Conservation (phyloP, 2,329 filamentous ascomycete genomes). For the Colletotrichum camelliae region DNA sequence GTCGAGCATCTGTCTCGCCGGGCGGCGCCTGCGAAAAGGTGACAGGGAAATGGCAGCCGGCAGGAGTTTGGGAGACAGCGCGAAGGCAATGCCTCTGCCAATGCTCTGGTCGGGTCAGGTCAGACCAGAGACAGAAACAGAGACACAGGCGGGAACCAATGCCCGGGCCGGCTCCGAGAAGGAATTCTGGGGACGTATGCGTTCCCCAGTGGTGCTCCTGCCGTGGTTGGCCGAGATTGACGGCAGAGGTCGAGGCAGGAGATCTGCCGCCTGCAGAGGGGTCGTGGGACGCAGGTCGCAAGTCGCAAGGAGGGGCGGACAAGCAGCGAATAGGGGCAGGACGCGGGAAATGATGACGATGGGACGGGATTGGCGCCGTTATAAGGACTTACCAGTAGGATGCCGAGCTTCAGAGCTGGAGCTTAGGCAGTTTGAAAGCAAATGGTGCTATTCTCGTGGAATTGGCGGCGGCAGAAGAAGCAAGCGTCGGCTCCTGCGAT, state of each 20-base stretch:
- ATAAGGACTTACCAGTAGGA: slow-evolving; percentile 7
- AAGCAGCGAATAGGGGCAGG: slow-evolving; percentile 1
- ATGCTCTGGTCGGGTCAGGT: neutral
- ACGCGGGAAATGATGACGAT: neutral
- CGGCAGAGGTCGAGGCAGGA: slow-evolving; percentile 6
- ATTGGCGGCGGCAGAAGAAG: neutral
- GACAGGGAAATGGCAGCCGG: slow-evolving; percentile 11
- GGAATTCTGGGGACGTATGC: neutral
- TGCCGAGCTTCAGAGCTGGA: neutral
- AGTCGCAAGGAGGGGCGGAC: neutral
- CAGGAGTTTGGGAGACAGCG: neutral
- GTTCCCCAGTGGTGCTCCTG: neutral
- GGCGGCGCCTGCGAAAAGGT: slow-evolving; percentile 8
- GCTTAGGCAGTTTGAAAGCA: neutral
- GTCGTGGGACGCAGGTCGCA: neutral
- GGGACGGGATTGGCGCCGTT: neutral
- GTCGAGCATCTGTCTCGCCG: neutral
- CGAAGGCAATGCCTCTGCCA: neutral
- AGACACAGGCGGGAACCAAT: neutral
- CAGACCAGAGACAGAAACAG: neutral
- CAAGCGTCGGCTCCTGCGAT: neutral
- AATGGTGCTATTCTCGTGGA: slow-evolving; percentile 7
- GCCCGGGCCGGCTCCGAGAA: neutral
- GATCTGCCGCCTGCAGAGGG: slow-evolving; percentile 8
- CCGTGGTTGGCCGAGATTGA: neutral